phyloP scores from a whole-genome alignment of 78 protist genomes.

The Carpediemonas membranifera region DNA sequence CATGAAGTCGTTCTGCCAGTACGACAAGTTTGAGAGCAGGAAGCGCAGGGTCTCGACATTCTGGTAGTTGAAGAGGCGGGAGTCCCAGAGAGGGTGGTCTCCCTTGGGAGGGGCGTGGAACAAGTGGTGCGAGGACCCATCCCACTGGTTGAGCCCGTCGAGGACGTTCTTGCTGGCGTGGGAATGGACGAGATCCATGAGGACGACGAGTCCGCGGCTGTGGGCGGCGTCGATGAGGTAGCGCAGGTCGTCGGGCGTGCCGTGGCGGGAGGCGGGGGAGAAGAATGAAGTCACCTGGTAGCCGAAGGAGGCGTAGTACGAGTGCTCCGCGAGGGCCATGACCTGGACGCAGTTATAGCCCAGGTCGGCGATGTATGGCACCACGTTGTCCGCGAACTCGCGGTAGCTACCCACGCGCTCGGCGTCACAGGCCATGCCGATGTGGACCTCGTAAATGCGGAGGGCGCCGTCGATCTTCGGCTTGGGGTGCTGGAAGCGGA shows the following conservation, averaged over 20 bases:
- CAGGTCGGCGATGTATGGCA: slow-evolving; percentile 8
- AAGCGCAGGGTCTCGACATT: slow-evolving; percentile 69
- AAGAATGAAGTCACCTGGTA: slow-evolving; percentile 46
- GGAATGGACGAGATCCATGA: slow-evolving; percentile 78
- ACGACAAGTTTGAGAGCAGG: slow-evolving; percentile 68
- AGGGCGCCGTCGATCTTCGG: slow-evolving; percentile 43
- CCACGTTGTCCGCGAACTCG: slow-evolving; percentile 24
- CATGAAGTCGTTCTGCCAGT: slow-evolving; percentile 54
- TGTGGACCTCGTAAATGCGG: slow-evolving; percentile 73
- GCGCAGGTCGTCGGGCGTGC: slow-evolving; percentile 56
- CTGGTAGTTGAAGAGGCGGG: slow-evolving; percentile 77
- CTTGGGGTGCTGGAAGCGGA: slow-evolving; percentile 23
- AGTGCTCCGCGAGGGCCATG: slow-evolving; percentile 92
- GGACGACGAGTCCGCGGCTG: slow-evolving; percentile 57
- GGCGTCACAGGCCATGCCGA: slow-evolving; percentile 72
- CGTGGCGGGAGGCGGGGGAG: slow-evolving; percentile 52
- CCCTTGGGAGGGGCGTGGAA: slow-evolving; percentile 73
- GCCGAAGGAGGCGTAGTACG: slow-evolving; percentile 67
- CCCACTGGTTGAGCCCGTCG: slow-evolving; percentile 76
- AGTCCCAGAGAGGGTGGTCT: slow-evolving; percentile 61
- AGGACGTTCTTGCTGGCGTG: slow-evolving; percentile 42
- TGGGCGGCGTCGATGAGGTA: slow-evolving; percentile 70
- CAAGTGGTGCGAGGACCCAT: slow-evolving; percentile 67
- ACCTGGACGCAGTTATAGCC: slow-evolving; percentile 62
- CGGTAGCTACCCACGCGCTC: slow-evolving; percentile 49